phyloP scores from a whole-genome alignment of 176 grass and related monocot species.

The Phragmites australis region DNA sequence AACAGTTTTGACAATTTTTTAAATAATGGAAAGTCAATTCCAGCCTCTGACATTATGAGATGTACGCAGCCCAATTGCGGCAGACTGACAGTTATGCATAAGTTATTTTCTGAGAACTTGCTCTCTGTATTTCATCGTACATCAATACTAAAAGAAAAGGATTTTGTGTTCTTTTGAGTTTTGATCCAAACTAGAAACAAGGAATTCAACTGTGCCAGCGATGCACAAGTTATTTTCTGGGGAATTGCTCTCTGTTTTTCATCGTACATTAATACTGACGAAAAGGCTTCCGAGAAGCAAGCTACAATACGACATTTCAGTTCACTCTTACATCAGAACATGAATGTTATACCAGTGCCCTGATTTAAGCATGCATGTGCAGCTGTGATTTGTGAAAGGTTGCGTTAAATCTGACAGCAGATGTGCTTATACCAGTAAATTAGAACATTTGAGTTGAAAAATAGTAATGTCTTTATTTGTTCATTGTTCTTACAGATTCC shows the following conservation, averaged over 20 bases:
- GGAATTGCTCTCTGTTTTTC: too few species aligned
- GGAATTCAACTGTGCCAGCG: too few species aligned
- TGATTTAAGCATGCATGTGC: not conserved
- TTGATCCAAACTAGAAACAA: not conserved
- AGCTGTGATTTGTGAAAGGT: not conserved
- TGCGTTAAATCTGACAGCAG: not conserved
- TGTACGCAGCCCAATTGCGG: too few species aligned
- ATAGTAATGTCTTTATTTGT: conserved; percentile 13
- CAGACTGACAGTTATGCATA: too few species aligned
- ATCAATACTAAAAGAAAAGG: too few species aligned
- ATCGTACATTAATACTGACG: not conserved
- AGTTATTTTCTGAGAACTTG: too few species aligned
- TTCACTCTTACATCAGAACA: not conserved
- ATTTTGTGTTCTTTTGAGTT: too few species aligned
- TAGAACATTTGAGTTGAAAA: not conserved
- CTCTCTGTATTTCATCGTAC: too few species aligned
- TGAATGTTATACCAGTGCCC: not conserved
- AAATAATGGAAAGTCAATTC: too few species aligned
- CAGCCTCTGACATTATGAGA: too few species aligned
- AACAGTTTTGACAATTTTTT: too few species aligned
- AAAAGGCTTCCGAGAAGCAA: not conserved
- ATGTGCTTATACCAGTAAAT: not conserved
- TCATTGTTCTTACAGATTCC: conserved; percentile 7
- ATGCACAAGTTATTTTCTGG: not conserved
- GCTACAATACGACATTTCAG: not conserved